phyloP scores from a whole-genome alignment of 805 yeast genomes.

The Limtongia smithiae region DNA sequence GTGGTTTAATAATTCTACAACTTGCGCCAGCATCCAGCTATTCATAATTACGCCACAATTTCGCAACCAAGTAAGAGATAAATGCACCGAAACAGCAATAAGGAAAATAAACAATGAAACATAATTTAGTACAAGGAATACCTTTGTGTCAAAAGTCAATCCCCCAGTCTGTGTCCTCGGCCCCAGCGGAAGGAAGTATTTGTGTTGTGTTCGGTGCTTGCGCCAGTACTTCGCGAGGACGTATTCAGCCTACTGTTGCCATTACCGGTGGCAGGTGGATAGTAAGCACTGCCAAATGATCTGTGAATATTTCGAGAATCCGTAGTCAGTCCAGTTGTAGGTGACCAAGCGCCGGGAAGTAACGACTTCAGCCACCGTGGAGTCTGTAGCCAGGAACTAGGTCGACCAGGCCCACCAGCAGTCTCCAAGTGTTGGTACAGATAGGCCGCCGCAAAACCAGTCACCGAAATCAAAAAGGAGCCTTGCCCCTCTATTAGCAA shows the following conservation, averaged over 20 bases:
- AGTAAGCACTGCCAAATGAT: conserved; percentile 28
- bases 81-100: too few relatives aligned
- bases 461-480: conserved; percentile 30
- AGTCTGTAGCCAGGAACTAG: conserved; percentile 23
- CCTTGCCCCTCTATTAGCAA: conserved; percentile 33
- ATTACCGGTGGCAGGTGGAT: conserved; percentile 11
- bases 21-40: too few relatives aligned
- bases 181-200: conserved; percentile 14
- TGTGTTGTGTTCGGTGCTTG: not conserved
- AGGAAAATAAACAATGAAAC: too few relatives aligned
- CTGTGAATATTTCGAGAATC: conserved; percentile 19
- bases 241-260: not conserved
- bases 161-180: conserved; percentile 16
- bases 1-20: too few relatives aligned
- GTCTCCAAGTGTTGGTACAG: conserved; percentile 35
- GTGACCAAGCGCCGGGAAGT: conserved; percentile 28
- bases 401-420: conserved; percentile 28
- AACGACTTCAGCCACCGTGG: conserved; percentile 19
- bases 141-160: too few relatives aligned
- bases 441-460: conserved; percentile 38
- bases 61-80: too few relatives aligned
- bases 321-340: conserved; percentile 24
- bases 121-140: too few relatives aligned
- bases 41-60: too few relatives aligned
- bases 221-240: not conserved